These are phyloP conservation scores for Pseudogymnoascus pannorum DNA, from an alignment of 2,329 filamentous ascomycete genomes.

Conservation along the genomic window DNA sequence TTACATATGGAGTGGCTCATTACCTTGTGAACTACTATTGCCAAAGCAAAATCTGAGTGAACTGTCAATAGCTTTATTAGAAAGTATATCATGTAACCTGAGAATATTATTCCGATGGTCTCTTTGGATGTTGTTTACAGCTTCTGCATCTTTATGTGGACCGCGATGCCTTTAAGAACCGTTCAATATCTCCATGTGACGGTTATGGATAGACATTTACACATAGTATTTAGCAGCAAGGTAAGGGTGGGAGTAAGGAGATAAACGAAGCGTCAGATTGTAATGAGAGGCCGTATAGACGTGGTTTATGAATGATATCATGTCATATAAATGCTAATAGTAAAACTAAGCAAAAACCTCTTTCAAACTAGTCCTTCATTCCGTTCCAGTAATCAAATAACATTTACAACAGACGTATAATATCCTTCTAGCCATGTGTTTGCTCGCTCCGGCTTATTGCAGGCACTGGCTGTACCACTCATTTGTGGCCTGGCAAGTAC, in stretches of 20 bases:
- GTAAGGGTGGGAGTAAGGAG: not conserved
- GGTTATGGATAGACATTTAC: not conserved
- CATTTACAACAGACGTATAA: not conserved
- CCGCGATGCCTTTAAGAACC: not conserved
- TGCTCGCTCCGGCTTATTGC: not conserved
- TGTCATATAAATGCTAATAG: not conserved
- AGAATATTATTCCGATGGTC: not conserved
- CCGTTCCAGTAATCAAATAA: not conserved
- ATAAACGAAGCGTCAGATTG: not conserved
- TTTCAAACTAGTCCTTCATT: not conserved
- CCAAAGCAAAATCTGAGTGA: not conserved
- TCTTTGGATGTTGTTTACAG: not conserved
- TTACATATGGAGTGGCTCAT: too few species aligned
- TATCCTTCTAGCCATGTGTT: not conserved
- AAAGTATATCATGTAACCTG: not conserved
- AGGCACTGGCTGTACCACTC: constrained; percentile 17
- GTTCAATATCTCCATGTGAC: not conserved
- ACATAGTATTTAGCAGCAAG: not conserved
- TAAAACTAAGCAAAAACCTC: not conserved
- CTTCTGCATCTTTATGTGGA: not conserved
- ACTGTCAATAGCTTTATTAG: not conserved
- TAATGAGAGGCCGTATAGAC: not conserved
- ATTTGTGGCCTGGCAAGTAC: constrained; percentile 17
- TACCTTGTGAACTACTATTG: not conserved
- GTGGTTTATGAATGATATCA: not conserved